phyloP scores from a whole-genome alignment of 2,329 filamentous ascomycete species.

The Diaporthe longicolla region DNA sequence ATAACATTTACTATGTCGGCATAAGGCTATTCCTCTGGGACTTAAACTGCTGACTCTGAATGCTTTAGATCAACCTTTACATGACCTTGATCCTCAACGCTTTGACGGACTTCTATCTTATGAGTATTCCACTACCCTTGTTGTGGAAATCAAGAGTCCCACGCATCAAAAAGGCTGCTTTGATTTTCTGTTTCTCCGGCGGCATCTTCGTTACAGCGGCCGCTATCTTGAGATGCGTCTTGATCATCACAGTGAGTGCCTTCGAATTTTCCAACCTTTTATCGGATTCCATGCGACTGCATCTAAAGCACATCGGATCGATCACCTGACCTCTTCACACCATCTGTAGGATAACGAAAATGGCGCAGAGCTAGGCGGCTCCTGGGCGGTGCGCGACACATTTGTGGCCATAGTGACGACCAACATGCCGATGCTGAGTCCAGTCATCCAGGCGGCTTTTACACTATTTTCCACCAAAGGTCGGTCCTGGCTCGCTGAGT shows the following conservation, averaged over 20 bases:
- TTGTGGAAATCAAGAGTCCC: constrained; percentile 66
- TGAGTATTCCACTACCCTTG: constrained; percentile 62
- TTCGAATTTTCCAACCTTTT: background rate
- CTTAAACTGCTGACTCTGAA: too few species aligned
- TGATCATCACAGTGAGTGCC: constrained; percentile 58
- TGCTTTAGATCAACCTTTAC: constrained; percentile 51
- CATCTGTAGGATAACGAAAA: constrained; percentile 51
- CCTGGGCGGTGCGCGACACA: constrained; percentile 53
- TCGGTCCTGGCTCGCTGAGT: background rate
- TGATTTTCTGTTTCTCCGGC: constrained; percentile 68
- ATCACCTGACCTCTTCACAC: constrained; percentile 32
- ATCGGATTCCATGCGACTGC: background rate
- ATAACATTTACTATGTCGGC: too few species aligned
- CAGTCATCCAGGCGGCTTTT: background rate
- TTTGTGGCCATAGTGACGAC: constrained; percentile 35
- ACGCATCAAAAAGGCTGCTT: constrained; percentile 64
- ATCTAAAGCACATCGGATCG: background rate
- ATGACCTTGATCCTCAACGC: constrained; percentile 57
- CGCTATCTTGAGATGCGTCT: constrained; percentile 66
- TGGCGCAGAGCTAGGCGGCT: constrained; percentile 55
- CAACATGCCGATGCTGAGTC: constrained; percentile 30
- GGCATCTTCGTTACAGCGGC: constrained; percentile 69
- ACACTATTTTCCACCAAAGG: background rate
- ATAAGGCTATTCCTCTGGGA: too few species aligned
- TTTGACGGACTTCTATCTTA: constrained; percentile 56